These are phyloP conservation scores for Penicillium vulpinum DNA, from an alignment of 2,329 filamentous ascomycete genomes.

Conservation along the genomic window DNA sequence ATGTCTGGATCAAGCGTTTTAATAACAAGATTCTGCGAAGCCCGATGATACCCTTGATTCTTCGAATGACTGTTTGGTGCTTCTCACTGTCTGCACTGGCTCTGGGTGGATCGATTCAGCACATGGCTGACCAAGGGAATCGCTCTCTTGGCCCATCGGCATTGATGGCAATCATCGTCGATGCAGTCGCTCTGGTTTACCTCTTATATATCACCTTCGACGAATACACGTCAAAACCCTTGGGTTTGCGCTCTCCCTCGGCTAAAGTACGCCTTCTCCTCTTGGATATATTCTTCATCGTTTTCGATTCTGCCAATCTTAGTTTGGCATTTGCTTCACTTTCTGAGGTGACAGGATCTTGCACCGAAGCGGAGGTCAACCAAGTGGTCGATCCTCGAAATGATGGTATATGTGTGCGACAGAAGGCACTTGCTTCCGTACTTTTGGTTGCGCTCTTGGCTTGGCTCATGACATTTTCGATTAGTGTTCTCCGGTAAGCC, in stretches of 20 bases:
- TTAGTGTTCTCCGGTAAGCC: conserved; percentile 71
- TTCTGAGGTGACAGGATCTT: conserved; percentile 62
- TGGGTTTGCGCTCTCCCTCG: conserved; percentile 78
- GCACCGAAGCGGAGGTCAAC: conserved; percentile 49
- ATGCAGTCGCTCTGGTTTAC: conserved; percentile 85
- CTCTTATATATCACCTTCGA: conserved; percentile 93
- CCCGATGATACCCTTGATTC: conserved; percentile 79
- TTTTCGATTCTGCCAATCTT: conserved; percentile 92
- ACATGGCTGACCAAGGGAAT: conserved; percentile 53
- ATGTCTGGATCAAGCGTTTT: conserved; percentile 59
- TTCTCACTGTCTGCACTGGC: conserved; percentile 81
- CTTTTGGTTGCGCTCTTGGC: conserved; percentile 78
- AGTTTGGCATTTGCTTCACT: conserved; percentile 85
- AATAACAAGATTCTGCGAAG: conserved; percentile 73
- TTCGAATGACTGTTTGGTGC: conserved; percentile 77
- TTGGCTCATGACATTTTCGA: conserved; percentile 88
- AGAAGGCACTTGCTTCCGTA: conserved; percentile 73
- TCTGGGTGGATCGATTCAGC: conserved; percentile 72
- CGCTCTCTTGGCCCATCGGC: conserved; percentile 70
- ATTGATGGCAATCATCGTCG: conserved; percentile 84
- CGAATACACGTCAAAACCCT: conserved; percentile 90
- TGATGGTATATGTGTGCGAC: conserved; percentile 59
- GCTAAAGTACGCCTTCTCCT: conserved; percentile 89
- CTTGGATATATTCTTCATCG: conserved; percentile 92
- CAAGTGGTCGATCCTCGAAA: conserved; percentile 35